Base-by-base conservation (phyloP, 345 rosid genomes). In the Citrus sp. region DNA sequence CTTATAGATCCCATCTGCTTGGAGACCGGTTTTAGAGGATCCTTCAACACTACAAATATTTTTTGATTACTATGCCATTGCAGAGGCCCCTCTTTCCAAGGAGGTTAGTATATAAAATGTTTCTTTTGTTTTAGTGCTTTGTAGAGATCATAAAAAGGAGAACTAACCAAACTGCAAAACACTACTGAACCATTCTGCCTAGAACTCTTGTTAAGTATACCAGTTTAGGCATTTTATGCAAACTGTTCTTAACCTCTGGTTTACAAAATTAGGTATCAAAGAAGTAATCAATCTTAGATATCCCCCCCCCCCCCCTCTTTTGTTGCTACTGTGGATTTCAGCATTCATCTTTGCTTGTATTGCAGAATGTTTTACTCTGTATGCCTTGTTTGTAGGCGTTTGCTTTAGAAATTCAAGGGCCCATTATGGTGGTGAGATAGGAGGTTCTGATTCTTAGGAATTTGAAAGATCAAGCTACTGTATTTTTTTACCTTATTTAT, bases 21-120 rank as follows among this genome's bases (percentile, higher is more conserved):
- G 99, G 99, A 92, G 87, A 81, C 83, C 94, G 55, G 89, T 94
- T 84, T 84, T 97, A 83, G 99, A 97, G 84, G 98, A 97, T 84
- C 85, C 98, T 58, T 83, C 96, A 42, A 97, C 99, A 14, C 85
- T 97, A 85, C 99, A 93, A 86, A 91, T 90, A 66, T 97, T 91
- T 86, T 97, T 94, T 87, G 98, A 97, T 85, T 97, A 97, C 81
- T 97, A 97, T 90, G 89, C 90, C 66, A 87, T 88, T 65, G 84
- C 92, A 75, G 87, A 87, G 59, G 62, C 94, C 18, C 97, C 98
- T 75, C 92, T 94, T 67, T 93, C 98, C n/a, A 97, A 97, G 84
- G 98, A 97, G 97, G 98, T 97, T 63, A 77, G 90, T 78, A 62
- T 34, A 68, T 77, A 70, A 40, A 32, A 62, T 30, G 30, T 69